These are phyloP conservation scores for Vicia faba DNA, from an alignment of 306 rosid species.

Conservation along the genomic window DNA sequence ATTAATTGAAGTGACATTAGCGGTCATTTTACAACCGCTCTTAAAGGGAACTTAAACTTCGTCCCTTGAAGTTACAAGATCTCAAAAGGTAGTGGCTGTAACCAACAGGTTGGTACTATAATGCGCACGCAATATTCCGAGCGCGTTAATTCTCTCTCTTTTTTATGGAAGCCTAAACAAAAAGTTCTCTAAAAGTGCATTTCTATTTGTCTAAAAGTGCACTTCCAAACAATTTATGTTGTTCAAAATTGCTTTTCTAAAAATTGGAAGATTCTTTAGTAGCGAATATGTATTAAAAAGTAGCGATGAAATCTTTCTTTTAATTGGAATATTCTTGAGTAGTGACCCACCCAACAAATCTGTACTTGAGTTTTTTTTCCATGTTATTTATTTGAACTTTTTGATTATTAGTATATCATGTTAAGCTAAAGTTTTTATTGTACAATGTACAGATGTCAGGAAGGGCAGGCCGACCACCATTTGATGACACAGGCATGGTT, in stretches of 20 bases:
- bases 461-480: conserved; percentile 98
- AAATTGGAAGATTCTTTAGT: background rate
- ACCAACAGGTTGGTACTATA: background rate
- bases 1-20: too few species aligned
- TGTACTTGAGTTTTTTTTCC: conserved; percentile 6
- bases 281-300: background rate
- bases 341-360: conserved; percentile 3
- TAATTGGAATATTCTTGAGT: background rate
- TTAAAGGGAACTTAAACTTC: too few species aligned
- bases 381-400: conserved; percentile 7
- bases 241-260: background rate
- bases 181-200: background rate
- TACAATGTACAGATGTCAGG: conserved; percentile 89
- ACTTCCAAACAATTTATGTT: background rate
- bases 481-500: conserved; percentile 96
- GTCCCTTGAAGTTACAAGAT: background rate
- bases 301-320: background rate
- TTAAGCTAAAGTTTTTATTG: conserved; percentile 16
- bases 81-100: background rate
- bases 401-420: conserved; percentile 20
- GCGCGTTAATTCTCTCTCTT: background rate
- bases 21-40: too few species aligned
- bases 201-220: background rate
- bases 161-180: background rate
- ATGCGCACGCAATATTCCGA: background rate